Evolutionary conservation across 305 asterid genomes (phyloP), one percentile per base, ranked within the genome.

Genomic region (Solanum hybrid): DNA sequence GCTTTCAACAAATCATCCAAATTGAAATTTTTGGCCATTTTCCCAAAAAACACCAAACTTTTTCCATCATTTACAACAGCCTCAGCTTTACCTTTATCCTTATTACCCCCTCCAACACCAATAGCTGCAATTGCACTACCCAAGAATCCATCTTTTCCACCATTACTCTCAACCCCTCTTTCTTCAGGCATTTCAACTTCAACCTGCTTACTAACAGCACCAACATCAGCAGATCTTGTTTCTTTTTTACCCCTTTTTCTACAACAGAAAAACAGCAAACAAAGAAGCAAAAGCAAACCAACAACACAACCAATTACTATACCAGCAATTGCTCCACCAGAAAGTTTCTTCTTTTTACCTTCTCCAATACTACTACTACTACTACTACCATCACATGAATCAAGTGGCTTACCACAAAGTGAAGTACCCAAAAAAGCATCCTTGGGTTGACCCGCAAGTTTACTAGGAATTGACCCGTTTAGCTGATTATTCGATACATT

Each of bases 1-100:
- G 98, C 98, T 90, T 93, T 94, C 90, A 97, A 88, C 75, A 97
- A 90, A 91, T 97, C 98, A 88, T 96, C 98, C 93, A 97, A 90
- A 76, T 93, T 95, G 56, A 95, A 96, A 26, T 77, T 90, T 94
- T 94, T 92, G 0, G 91, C 89, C 0, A 86, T 88, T 8, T 93
- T 92, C 26, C 96, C 96, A 16, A 93, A 92, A 89, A 94, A 94
- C 17, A 96, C 91, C 66, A 97, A 89, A 3, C 92, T 92, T 90
- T 92, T 94, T 78, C 92, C 92, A 46, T 85, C 82, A 75, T 76
- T 69, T 7, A 46, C 91, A 85, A 73, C 71, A 31, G 69, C 86
- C n/a, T 88, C 92, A 42, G 88, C 88, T 85, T 88, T 42, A 10
- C 85, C 90, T 80, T 89, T 93, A 36, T 91, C 94, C 88, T 88